phyloP scores from a whole-genome alignment of 2,329 filamentous ascomycete species.

The Pseudomassariella vexata region DNA sequence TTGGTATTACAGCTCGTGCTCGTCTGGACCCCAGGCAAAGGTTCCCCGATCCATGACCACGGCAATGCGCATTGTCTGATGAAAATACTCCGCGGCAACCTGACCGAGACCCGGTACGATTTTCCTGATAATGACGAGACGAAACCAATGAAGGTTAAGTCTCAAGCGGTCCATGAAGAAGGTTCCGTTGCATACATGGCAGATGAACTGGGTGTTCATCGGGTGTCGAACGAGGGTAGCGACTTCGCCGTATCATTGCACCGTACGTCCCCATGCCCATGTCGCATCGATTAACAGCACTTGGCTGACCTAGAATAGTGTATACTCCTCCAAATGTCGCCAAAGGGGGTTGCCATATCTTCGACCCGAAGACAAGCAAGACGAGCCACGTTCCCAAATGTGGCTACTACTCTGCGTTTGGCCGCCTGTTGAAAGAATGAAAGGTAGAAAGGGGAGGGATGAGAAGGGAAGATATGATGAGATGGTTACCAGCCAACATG shows the following conservation, averaged over 20 bases:
- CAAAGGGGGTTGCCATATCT: constrained; percentile 74
- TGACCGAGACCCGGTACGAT: constrained; percentile 77
- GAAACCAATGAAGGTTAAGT: constrained; percentile 57
- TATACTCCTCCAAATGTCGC: constrained; percentile 89
- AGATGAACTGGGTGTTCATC: constrained; percentile 81
- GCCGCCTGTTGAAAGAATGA: constrained; percentile 36
- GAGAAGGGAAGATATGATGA: constrained; percentile 3
- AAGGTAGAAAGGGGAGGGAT: constrained; percentile 2
- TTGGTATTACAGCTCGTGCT: constrained; percentile 61
- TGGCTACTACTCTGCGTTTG: constrained; percentile 64
- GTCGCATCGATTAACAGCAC: constrained; percentile 7
- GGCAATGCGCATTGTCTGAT: constrained; percentile 88
- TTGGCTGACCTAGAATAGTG: constrained; percentile 36
- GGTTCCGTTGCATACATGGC: constrained; percentile 87
- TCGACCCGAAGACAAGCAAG: constrained; percentile 70
- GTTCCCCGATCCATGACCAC: constrained; percentile 82
- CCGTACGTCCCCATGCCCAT: constrained; percentile 34
- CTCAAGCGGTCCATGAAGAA: constrained; percentile 60
- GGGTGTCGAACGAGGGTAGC: constrained; percentile 68
- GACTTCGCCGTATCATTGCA: constrained; percentile 82
- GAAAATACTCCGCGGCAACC: constrained; percentile 74
- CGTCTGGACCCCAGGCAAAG: constrained; percentile 82
- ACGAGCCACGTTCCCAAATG: constrained; percentile 65
- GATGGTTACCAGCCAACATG: too few relatives aligned
- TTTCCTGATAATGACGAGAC: constrained; percentile 55